Conservation (phyloP, 73 alveolate species). For the Stentor roeselii region DNA sequence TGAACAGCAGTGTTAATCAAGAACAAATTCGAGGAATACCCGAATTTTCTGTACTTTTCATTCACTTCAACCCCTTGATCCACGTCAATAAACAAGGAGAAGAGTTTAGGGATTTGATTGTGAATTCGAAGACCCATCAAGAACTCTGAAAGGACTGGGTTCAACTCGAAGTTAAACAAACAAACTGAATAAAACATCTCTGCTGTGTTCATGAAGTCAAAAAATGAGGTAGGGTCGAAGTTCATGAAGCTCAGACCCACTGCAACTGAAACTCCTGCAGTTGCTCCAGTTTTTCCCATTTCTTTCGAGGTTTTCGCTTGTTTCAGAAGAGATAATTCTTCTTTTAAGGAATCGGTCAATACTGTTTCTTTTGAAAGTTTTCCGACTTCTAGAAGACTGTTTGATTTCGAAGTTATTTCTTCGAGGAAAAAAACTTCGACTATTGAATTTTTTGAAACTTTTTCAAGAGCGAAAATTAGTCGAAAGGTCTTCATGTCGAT, state of each 20-base stretch:
- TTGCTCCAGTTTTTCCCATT: background rate
- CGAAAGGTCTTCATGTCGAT: too few species aligned
- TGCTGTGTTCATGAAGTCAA: background rate
- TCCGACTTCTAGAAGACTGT: too few species aligned
- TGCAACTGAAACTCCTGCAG: background rate
- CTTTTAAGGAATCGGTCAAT: too few species aligned
- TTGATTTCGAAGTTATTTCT: too few species aligned
- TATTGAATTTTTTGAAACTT: too few species aligned
- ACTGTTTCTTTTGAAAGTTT: too few species aligned
- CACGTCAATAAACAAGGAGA: background rate
- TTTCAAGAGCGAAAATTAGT: too few species aligned
- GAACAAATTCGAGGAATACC: background rate
- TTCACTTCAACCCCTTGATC: background rate
- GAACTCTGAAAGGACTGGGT: background rate
- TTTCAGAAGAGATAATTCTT: too few species aligned
- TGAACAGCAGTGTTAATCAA: background rate
- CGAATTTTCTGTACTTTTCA: background rate
- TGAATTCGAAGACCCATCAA: background rate
- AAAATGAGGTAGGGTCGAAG: background rate
- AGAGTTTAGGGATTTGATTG: background rate
- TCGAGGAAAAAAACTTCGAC: too few species aligned
- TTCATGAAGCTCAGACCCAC: background rate
- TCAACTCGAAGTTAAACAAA: background rate
- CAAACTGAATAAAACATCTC: background rate
- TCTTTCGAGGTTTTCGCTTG: background rate